These are phyloP conservation scores for Pichia exigua DNA, from an alignment of 805 yeast species.

Conservation along the genomic window DNA sequence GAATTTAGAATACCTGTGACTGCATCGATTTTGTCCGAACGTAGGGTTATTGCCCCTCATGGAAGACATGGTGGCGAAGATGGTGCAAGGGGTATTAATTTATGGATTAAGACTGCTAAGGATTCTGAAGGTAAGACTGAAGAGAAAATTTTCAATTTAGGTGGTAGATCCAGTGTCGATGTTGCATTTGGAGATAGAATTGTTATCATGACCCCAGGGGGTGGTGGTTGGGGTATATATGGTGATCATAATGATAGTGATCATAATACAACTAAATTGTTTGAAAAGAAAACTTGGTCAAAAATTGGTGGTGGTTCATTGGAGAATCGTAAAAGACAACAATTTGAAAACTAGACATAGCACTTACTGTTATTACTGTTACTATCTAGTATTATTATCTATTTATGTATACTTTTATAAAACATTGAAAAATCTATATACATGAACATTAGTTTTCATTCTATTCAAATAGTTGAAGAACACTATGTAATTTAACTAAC, in stretches of 20 bases:
- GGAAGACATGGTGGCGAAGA: conserved; percentile 79
- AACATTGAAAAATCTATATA: background rate
- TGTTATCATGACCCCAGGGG: conserved; percentile 72
- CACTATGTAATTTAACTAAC: conserved; percentile 72
- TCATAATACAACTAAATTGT: no score
- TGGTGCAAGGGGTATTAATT: conserved; percentile 66
- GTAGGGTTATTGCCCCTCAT: conserved; percentile 78
- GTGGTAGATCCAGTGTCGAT: conserved; percentile 63
- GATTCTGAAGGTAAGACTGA: conserved; percentile 27
- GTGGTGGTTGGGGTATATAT: conserved; percentile 67
- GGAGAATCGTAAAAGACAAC: conserved; percentile 17
- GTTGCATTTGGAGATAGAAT: conserved; percentile 58
- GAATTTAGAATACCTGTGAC: conserved; percentile 67
- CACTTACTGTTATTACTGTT: no score
- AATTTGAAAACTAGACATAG: no score
- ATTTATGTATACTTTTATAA: no score
- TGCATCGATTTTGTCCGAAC: conserved; percentile 77
- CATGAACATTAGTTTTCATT: background rate
- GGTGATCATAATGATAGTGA: conserved; percentile 1
- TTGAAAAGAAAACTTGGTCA: conserved; percentile 7
- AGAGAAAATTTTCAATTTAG: conserved; percentile 42
- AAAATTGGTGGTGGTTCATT: conserved; percentile 27
- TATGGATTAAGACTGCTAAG: conserved; percentile 34
- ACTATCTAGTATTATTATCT: no score
- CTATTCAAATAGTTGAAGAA: conserved; percentile 56